Evolutionary conservation across 345 rosid species (phyloP).

Genomic region (Pistacia atlantica): DNA sequence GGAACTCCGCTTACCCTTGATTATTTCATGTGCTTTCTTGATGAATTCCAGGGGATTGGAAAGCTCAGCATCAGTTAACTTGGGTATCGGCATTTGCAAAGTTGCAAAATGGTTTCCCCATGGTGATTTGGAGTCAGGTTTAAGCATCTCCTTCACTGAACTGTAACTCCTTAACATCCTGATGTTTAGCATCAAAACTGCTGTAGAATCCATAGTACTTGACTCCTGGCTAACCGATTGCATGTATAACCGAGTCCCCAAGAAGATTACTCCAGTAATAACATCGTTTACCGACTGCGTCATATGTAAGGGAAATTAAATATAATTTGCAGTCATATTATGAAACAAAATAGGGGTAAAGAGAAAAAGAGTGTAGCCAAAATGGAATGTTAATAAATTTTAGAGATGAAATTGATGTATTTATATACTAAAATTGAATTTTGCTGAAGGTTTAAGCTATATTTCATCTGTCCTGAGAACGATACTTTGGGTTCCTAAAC

Average conservation of each 20-base stretch:
- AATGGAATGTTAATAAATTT: too few species aligned
- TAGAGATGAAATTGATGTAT: too few species aligned
- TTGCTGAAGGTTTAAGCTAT: too few species aligned
- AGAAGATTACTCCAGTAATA: constrained; percentile 32
- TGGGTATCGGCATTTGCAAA: constrained; percentile 30
- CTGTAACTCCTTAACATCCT: constrained; percentile 32
- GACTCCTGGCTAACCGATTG: constrained; percentile 13
- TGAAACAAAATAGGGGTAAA: too few species aligned
- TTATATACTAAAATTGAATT: too few species aligned
- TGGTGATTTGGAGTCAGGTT: constrained; percentile 24
- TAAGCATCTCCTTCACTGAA: constrained; percentile 40
- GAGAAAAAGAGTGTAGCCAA: too few species aligned
- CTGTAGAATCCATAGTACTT: constrained; percentile 16
- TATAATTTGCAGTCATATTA: too few species aligned
- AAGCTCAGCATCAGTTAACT: not conserved
- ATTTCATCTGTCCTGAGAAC: too few species aligned
- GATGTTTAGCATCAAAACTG: constrained; percentile 40
- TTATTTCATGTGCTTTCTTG: constrained; percentile 11
- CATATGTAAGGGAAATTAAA: not conserved
- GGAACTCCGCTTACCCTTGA: not conserved
- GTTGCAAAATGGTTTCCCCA: constrained; percentile 49
- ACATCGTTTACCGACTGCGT: constrained; percentile 46
- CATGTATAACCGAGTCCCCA: constrained; percentile 41
- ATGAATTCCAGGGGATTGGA: constrained; percentile 24
- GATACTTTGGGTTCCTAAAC: too few species aligned